Conservation (phyloP, 1,139 yeast species). For the Taphrina sp. region DNA sequence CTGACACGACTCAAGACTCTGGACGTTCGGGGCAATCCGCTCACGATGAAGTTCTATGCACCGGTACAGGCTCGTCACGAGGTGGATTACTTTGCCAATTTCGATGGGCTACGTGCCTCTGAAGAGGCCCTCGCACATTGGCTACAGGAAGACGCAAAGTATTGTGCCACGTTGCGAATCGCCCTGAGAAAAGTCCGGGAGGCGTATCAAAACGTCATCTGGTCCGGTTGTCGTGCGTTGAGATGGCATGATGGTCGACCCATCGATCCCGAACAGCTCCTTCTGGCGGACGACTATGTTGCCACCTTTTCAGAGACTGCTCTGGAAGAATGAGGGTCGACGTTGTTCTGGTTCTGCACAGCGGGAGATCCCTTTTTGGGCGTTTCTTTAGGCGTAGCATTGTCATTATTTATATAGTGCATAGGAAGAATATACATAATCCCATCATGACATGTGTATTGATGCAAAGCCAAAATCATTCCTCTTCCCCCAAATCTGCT, state of each 20-base stretch:
- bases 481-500: no score
- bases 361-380: no score
- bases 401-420: no score
- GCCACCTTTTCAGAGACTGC: background rate
- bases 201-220: conserved; percentile 27
- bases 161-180: background rate
- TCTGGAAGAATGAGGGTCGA: no score
- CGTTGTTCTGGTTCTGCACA: no score
- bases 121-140: conserved; percentile 2
- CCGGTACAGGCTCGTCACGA: conserved; percentile 7
- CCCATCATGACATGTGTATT: no score
- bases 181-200: conserved; percentile 1
- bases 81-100: conserved; percentile 21
- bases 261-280: conserved; percentile 8
- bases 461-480: no score
- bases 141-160: conserved; percentile 11
- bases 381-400: no score
- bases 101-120: conserved; percentile 10
- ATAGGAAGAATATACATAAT: no score
- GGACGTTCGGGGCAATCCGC: conserved; percentile 44
- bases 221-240: conserved; percentile 19
- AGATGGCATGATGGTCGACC: conserved; percentile 28
- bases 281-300: conserved; percentile 18
- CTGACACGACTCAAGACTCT: conserved; percentile 40
- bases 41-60: conserved; percentile 41